A percentile compares a stretch with the other conserved stretches of the same genome.
These are phyloP conservation scores for Aspergillus aculeatus DNA, from an alignment of 2,329 filamentous ascomycete species.

Conservation along the genomic window DNA sequence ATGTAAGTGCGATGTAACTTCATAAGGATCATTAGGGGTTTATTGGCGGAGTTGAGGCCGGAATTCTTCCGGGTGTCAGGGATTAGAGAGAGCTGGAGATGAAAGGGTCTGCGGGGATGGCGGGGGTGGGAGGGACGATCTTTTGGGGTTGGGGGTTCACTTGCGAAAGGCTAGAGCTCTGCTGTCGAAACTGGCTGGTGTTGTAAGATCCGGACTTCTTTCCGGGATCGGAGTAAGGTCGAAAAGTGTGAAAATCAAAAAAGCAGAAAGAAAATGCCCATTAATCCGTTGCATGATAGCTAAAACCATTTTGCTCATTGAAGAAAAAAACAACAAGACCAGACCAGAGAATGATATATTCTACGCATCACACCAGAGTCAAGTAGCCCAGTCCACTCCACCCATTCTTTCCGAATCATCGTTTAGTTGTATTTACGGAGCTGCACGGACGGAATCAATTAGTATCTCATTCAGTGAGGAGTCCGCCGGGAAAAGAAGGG, in stretches of 20 bases:
- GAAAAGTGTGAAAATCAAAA: not conserved
- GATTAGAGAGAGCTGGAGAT: not conserved
- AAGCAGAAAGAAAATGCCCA: not conserved
- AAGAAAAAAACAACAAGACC: not conserved
- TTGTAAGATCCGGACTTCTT: not conserved
- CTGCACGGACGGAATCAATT: conserved; percentile 19
- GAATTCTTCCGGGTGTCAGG: not conserved
- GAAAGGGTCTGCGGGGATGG: not conserved
- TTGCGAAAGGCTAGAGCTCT: too few relatives aligned
- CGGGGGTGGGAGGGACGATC: not conserved
- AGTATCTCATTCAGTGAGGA: conserved; percentile 4
- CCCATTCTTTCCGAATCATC: not conserved
- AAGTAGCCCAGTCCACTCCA: not conserved
- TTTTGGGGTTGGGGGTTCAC: too few relatives aligned
- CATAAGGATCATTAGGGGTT: not conserved
- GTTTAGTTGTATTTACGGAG: conserved; percentile 37
- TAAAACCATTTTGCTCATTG: not conserved
- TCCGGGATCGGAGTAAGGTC: not conserved
- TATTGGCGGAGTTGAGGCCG: not conserved
- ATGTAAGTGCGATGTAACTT: not conserved
- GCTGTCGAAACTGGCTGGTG: not conserved
- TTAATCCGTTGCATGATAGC: not conserved
- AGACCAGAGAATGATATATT: not conserved
- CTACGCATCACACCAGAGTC: conserved; percentile 3
- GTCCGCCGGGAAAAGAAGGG: not conserved